Conservation (phyloP, 106 monocot genomes). For the Platanthera zijinensis region DNA sequence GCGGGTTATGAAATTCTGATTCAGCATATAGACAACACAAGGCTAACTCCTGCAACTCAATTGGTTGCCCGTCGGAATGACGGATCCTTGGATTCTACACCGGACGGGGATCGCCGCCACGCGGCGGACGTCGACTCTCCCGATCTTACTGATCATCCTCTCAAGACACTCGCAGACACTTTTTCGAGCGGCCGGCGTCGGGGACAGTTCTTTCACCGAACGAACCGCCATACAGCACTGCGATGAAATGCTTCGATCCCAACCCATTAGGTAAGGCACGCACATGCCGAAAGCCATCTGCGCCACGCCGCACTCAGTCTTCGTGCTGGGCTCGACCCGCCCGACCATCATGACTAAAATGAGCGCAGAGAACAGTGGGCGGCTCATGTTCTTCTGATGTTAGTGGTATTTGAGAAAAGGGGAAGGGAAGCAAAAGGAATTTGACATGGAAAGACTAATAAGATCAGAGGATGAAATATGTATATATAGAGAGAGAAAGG, state of each 20-base stretch:
- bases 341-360: not conserved
- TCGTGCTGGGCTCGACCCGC: not conserved
- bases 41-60: not conserved
- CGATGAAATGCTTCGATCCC: not conserved
- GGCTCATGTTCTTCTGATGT: not conserved
- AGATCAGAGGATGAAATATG: no score
- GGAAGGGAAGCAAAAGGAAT: not conserved
- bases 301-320: conserved; percentile 13
- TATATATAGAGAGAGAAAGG: no score
- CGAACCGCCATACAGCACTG: conserved; percentile 5
- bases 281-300: conserved; percentile 11
- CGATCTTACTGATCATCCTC: conserved; percentile 1
- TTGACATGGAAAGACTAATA: no score
- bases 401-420: not conserved
- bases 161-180: conserved; percentile 1
- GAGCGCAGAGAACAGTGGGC: not conserved
- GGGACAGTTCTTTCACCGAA: conserved; percentile 10
- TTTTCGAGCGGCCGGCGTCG: not conserved
- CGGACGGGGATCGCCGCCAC: not conserved
- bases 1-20: no score
- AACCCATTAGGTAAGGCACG: conserved; percentile 10
- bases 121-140: not conserved
- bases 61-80: not conserved
- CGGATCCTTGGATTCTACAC: not conserved
- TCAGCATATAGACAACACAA: not conserved